Evolutionary conservation across 2,329 filamentous ascomycete species (phyloP).

Genomic region (Xylogone sp.): DNA sequence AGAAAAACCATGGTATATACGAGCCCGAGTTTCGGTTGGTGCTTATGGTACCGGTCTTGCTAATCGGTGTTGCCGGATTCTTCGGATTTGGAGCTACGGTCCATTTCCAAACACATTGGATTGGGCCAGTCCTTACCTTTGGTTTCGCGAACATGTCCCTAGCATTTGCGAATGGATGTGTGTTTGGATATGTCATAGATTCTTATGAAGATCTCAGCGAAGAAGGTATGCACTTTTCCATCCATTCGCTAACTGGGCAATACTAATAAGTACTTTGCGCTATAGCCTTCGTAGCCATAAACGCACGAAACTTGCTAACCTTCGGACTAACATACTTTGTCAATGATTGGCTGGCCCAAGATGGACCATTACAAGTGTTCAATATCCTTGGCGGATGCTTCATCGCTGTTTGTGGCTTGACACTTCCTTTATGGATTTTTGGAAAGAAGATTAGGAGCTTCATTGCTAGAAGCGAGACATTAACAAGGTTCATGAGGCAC

Average conservation of each 20-base stretch:
- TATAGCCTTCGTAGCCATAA: conserved; percentile 17
- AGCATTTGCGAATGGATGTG: conserved; percentile 14
- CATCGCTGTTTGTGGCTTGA: conserved; percentile 15
- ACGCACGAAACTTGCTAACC: conserved; percentile 34
- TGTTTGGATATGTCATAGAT: conserved; percentile 19
- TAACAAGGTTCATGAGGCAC: conserved; percentile 17
- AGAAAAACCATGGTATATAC: conserved; percentile 29
- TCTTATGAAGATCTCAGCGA: conserved; percentile 16
- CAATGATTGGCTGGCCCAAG: conserved; percentile 35
- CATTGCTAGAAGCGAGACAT: conserved; percentile 10
- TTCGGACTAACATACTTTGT: conserved; percentile 39
- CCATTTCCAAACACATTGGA: conserved; percentile 15
- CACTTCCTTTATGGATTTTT: conserved; percentile 17
- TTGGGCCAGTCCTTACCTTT: conserved; percentile 16
- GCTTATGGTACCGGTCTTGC: conserved; percentile 11
- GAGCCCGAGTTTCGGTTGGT: conserved; percentile 30
- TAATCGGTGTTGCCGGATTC: conserved; percentile 9
- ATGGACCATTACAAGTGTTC: conserved; percentile 33
- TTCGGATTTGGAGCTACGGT: conserved; percentile 19
- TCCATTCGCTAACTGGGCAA: not conserved
- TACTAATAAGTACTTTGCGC: conserved; percentile 2
- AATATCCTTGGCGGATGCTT: conserved; percentile 31
- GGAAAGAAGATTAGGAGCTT: conserved; percentile 16
- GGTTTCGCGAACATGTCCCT: conserved; percentile 17
- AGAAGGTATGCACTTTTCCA: conserved; percentile 8